phyloP scores from a whole-genome alignment of 352 stramenopile genomes.

The Globisporangium spinosum region DNA sequence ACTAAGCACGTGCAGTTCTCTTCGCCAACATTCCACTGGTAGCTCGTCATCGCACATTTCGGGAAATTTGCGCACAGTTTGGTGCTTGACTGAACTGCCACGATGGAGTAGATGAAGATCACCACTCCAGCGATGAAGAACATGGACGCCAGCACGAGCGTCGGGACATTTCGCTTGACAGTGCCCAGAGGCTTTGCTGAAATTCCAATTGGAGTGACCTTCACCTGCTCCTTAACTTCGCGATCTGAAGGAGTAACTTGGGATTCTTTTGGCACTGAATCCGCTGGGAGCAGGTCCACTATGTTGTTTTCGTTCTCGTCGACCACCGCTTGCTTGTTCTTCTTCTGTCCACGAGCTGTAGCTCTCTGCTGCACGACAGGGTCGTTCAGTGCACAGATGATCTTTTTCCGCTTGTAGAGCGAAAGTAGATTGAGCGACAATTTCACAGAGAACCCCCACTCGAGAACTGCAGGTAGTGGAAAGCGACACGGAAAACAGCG shows the following conservation, averaged over 20 bases:
- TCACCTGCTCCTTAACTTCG: neutral
- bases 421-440: slow-evolving; percentile 33
- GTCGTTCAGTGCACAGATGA: slow-evolving; percentile 20
- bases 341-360: neutral
- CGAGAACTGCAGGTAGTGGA: slow-evolving; percentile 20
- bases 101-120: slow-evolving; percentile 21
- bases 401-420: slow-evolving; percentile 40
- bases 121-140: slow-evolving; percentile 9
- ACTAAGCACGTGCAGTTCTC: slow-evolving; percentile 24
- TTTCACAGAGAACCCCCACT: slow-evolving; percentile 23
- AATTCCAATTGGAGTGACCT: neutral
- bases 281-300: neutral
- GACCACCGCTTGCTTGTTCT: neutral
- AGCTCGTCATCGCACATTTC: slow-evolving; percentile 21
- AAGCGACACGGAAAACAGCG: slow-evolving; percentile 20
- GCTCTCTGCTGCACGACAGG: neutral
- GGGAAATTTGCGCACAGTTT: slow-evolving; percentile 4
- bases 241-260: too few species aligned
- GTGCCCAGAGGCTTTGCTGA: neutral
- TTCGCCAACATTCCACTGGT: slow-evolving; percentile 22
- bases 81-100: slow-evolving; percentile 7
- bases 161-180: neutral
- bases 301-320: too few species aligned
- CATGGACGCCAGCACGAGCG: neutral
- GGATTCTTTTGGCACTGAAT: neutral